Conservation (phyloP, 2,329 filamentous ascomycete species). For the Talaromyces sp. region DNA sequence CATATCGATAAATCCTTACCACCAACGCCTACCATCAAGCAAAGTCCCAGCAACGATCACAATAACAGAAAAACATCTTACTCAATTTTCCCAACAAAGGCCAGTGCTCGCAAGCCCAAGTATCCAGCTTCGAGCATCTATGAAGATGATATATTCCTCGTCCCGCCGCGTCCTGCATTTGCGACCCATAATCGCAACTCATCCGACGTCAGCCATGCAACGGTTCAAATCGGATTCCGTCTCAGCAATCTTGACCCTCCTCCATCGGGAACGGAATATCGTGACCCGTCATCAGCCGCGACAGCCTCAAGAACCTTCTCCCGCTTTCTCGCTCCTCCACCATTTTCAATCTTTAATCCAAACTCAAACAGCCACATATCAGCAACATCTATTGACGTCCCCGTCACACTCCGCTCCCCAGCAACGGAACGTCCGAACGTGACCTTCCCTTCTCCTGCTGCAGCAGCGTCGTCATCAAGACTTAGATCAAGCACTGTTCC, state of each 20-base stretch:
- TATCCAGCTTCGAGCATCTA: conserved; percentile 17
- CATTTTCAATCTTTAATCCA: neutral
- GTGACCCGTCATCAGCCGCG: neutral
- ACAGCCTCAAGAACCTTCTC: conserved; percentile 3
- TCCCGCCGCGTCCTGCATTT: conserved; percentile 22
- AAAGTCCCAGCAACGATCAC: neutral
- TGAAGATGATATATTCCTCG: conserved; percentile 19
- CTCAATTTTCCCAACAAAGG: conserved; percentile 22
- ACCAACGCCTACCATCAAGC: conserved; percentile 13
- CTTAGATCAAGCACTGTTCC: conserved; percentile 5
- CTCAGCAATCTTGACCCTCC: conserved; percentile 22
- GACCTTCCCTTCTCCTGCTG: neutral
- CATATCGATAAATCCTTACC: conserved; percentile 18
- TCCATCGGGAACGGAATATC: neutral
- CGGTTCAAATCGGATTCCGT: conserved; percentile 29
- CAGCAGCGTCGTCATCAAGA: neutral
- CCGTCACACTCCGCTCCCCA: conserved; percentile 15
- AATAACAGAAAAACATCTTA: conserved; percentile 20
- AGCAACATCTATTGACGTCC: conserved; percentile 14
- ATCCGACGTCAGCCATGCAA: conserved; percentile 25
- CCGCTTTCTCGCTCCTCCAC: neutral
- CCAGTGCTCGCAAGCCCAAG: conserved; percentile 16
- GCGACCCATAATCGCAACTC: conserved; percentile 23
- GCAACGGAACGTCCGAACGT: neutral
- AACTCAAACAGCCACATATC: conserved; percentile 8